Conservation (phyloP, 2,329 filamentous ascomycete species). For the Aspergillus aculeatinus region DNA sequence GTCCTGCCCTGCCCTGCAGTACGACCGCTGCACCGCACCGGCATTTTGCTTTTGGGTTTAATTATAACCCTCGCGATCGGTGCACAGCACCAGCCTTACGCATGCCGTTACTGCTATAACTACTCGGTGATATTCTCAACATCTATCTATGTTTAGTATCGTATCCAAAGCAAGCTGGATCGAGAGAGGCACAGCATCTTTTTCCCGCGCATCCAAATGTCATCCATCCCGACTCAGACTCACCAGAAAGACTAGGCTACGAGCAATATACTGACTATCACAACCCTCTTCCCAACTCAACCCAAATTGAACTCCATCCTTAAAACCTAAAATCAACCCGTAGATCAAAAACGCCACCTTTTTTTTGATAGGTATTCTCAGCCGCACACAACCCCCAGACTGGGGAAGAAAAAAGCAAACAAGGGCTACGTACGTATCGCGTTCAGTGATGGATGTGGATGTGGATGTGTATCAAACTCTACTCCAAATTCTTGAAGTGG, state of each 20-base stretch:
- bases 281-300: no score
- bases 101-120: neutral
- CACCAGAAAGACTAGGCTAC: no score
- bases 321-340: neutral
- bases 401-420: neutral
- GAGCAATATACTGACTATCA: no score
- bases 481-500: no score
- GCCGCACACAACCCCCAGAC: neutral
- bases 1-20: no score
- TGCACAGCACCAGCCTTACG: neutral
- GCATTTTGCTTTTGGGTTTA: neutral
- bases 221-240: no score
- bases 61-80: neutral
- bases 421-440: neutral
- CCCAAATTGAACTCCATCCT: neutral
- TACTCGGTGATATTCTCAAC: neutral
- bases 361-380: neutral
- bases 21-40: no score
- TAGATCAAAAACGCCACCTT: neutral
- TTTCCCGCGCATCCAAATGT: no score
- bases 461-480: no score
- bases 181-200: no score
- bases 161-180: neutral
- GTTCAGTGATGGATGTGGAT: no score
- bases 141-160: neutral